Base-by-base conservation (phyloP, 2,329 filamentous ascomycete species). In the Fusarium fracticaudum region DNA sequence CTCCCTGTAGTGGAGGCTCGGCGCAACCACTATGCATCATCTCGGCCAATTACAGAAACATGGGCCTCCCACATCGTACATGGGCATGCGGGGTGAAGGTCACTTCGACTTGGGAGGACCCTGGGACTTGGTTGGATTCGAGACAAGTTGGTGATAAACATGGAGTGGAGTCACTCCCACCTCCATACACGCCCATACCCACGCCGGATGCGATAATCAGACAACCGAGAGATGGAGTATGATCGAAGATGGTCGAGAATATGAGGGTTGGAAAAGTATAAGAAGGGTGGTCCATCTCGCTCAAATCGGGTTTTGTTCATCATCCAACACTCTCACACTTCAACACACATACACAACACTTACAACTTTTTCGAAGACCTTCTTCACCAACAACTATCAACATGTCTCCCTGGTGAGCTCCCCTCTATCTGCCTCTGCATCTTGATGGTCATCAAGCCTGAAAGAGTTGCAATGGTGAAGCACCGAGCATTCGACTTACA, bases 351-450 rank as follows among this genome's bases (percentile, higher is more conserved):
- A 73, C 22, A 41, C 55, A 62, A 73, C 54, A 69, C 69, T 70
- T 69, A 74, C 51, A 70, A 73, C 62, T 57, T 65, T 65, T 79
- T 73, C 63, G 69, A 78, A 78, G 75, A 65, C 38, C 69, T 76
- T 71, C 69, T 77, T 75, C 73, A 72, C 58, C 60, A 76, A 69
- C 51, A 69, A 75, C 50, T 65, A 76, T 78, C 76, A 79, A 72
- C 44, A 79, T 79, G 77, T 71, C 77, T 79, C 77, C 77, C 73
- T 79, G 77, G 77, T 79, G 67, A 77, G 77, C 57, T 38, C n/a
- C 24, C 60, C 53, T 54, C 22, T 15, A 18, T 15, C 51, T 15
- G 2, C 15, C 53, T n/a, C 22, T 60, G 5, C 29, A 29, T 17
- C 35, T 24, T 45, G n/a, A 51, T 24, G 64, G 43, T 24, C 15